These are phyloP conservation scores for Penicillium arizonense DNA, from an alignment of 495 filamentous ascomycete genomes.

Conservation along the genomic window DNA sequence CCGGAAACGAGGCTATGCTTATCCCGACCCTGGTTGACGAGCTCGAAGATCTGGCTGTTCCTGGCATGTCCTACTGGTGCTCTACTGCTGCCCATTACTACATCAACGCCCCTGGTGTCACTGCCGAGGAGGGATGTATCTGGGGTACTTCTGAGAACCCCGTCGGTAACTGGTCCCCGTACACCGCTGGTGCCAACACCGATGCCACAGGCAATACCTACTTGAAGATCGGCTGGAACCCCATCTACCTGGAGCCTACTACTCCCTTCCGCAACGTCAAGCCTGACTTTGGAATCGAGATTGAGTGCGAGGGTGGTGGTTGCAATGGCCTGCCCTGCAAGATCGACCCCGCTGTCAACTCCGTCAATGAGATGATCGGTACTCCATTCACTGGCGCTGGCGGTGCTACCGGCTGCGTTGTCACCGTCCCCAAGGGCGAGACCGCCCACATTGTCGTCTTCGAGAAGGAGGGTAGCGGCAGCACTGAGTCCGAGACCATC, in stretches of 20 bases:
- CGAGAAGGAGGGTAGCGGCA: conserved; percentile 31
- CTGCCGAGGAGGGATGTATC: conserved; percentile 58
- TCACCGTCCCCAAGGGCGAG: conserved; percentile 67
- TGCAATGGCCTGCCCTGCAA: conserved; percentile 76
- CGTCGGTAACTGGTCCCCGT: conserved; percentile 78
- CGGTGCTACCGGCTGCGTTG: conserved; percentile 73
- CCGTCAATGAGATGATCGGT: conserved; percentile 60
- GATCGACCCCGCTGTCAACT: conserved; percentile 63
- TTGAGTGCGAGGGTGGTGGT: conserved; percentile 62
- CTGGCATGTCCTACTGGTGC: conserved; percentile 69
- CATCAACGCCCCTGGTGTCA: conserved; percentile 72
- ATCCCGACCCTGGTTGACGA: conserved; percentile 68
- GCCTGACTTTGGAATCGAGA: conserved; percentile 67
- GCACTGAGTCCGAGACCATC: conserved; percentile 13
- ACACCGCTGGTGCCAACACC: conserved; percentile 76
- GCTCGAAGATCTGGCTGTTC: conserved; percentile 63
- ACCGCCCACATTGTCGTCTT: conserved; percentile 71
- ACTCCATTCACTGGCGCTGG: conserved; percentile 58
- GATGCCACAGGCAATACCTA: conserved; percentile 63
- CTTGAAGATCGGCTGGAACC: conserved; percentile 79
- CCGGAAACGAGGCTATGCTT: conserved; percentile 86
- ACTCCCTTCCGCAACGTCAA: conserved; percentile 56
- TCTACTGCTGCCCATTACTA: conserved; percentile 78
- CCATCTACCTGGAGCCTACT: conserved; percentile 61
- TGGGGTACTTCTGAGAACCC: conserved; percentile 68